Conservation (phyloP, 1,139 yeast genomes). For the Saccharomyces pastorianus region DNA sequence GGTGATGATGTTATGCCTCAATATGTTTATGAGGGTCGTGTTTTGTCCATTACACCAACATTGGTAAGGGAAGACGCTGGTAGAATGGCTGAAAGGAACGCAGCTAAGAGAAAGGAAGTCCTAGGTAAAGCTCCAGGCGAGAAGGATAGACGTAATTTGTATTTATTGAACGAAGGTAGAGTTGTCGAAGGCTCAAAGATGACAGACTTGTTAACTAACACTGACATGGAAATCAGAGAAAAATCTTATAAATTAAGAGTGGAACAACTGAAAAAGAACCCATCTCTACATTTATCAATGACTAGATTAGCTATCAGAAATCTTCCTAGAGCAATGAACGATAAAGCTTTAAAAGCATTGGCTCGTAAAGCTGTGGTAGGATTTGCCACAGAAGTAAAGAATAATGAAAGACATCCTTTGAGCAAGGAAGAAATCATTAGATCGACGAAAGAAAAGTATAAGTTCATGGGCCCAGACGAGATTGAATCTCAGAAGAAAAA, state of each 20-base stretch:
- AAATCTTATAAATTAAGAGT: slow-evolving; percentile 80
- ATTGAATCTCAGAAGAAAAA: slow-evolving; percentile 42
- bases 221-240: slow-evolving; percentile 83
- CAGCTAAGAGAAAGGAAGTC: slow-evolving; percentile 61
- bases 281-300: slow-evolving; percentile 79
- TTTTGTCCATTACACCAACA: slow-evolving; percentile 72
- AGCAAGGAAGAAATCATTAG: slow-evolving; percentile 83
- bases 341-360: slow-evolving; percentile 78
- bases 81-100: slow-evolving; percentile 63
- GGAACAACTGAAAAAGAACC: slow-evolving; percentile 83
- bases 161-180: slow-evolving; percentile 87
- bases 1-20: slow-evolving; percentile 87
- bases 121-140: slow-evolving; percentile 76
- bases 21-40: slow-evolving; percentile 89
- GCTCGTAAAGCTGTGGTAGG: slow-evolving; percentile 93
- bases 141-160: slow-evolving; percentile 77
- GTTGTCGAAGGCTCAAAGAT: slow-evolving; percentile 73
- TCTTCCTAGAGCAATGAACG: slow-evolving; percentile 85
- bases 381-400: slow-evolving; percentile 86
- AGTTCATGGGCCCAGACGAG: slow-evolving; percentile 40
- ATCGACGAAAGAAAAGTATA: slow-evolving; percentile 60
- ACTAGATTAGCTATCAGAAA: slow-evolving; percentile 92
- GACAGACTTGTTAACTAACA: slow-evolving; percentile 55
- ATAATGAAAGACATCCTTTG: slow-evolving; percentile 68
- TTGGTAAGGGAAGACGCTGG: slow-evolving; percentile 85